These are phyloP conservation scores for Mycena galericulata DNA, from an alignment of 768 basidiomycete species.

Conservation along the genomic window DNA sequence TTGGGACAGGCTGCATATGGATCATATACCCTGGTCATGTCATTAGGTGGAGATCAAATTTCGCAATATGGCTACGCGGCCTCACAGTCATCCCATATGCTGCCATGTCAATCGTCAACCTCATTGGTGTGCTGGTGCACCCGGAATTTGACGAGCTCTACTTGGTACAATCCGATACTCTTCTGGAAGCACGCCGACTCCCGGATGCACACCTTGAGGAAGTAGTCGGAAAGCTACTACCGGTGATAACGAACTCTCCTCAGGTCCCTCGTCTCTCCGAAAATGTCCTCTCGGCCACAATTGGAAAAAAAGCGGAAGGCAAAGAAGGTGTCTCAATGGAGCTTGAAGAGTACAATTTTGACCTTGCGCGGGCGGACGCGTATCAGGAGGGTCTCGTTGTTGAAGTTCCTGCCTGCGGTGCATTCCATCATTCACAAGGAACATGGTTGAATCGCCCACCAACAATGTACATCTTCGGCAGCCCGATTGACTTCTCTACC, in stretches of 20 bases:
- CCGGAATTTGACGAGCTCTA: neutral
- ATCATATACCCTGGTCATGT: neutral
- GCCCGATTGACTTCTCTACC: too few species aligned
- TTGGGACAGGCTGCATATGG: neutral
- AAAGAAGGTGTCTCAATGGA: too few species aligned
- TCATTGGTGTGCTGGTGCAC: neutral
- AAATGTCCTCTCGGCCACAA: neutral
- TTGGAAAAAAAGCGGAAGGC: too few species aligned
- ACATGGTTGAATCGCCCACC: too few species aligned
- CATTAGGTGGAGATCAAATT: neutral
- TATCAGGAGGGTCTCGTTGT: too few species aligned
- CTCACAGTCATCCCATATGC: neutral
- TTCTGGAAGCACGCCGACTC: neutral
- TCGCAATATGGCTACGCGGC: neutral
- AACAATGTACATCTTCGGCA: too few species aligned
- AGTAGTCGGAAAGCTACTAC: neutral
- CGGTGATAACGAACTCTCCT: neutral
- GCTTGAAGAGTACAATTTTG: too few species aligned
- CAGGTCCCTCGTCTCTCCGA: neutral
- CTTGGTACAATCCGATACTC: neutral
- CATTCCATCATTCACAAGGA: too few species aligned
- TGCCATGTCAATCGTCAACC: neutral
- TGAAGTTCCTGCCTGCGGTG: too few species aligned
- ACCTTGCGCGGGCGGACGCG: too few species aligned
- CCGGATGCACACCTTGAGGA: neutral